phyloP scores from a whole-genome alignment of 805 yeast species.

The Yamadazyma nakazawae region DNA sequence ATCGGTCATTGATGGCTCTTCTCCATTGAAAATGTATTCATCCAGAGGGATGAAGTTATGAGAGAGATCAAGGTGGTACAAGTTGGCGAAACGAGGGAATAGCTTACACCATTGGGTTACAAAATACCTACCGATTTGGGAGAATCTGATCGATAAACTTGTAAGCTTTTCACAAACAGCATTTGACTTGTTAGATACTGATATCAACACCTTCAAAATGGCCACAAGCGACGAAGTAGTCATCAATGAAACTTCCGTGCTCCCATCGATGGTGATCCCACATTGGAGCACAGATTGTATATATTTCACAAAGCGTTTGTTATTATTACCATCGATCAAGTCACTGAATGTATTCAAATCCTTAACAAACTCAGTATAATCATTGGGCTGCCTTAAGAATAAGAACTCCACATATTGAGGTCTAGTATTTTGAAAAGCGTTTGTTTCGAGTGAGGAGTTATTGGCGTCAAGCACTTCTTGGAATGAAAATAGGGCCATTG shows the following conservation, averaged over 20 bases:
- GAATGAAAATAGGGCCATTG: slow-evolving; percentile 15
- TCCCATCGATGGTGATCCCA: slow-evolving; percentile 26
- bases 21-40: slow-evolving; percentile 4
- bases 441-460: slow-evolving; percentile 7
- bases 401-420: slow-evolving; percentile 21
- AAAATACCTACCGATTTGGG: slow-evolving; percentile 34
- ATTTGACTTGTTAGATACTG: slow-evolving; percentile 17
- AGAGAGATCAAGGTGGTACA: slow-evolving; percentile 21
- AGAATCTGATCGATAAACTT: slow-evolving; percentile 23
- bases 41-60: slow-evolving; percentile 23
- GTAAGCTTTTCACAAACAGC: slow-evolving; percentile 18
- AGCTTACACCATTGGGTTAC: slow-evolving; percentile 31
- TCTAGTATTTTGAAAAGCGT: slow-evolving; percentile 15
- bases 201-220: slow-evolving; percentile 26
- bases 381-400: slow-evolving; percentile 21
- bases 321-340: slow-evolving; percentile 16
- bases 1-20: slow-evolving; percentile 12
- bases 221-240: slow-evolving; percentile 31
- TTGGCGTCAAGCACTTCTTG: slow-evolving; percentile 8
- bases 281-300: slow-evolving; percentile 18
- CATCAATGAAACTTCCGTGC: slow-evolving; percentile 23
- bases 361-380: slow-evolving; percentile 19
- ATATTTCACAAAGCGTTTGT: slow-evolving; percentile 12
- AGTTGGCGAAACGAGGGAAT: slow-evolving; percentile 21
- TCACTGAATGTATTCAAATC: slow-evolving; percentile 20